These are phyloP conservation scores for Candida endomychidarum DNA, from an alignment of 805 yeast genomes.

Conservation along the genomic window DNA sequence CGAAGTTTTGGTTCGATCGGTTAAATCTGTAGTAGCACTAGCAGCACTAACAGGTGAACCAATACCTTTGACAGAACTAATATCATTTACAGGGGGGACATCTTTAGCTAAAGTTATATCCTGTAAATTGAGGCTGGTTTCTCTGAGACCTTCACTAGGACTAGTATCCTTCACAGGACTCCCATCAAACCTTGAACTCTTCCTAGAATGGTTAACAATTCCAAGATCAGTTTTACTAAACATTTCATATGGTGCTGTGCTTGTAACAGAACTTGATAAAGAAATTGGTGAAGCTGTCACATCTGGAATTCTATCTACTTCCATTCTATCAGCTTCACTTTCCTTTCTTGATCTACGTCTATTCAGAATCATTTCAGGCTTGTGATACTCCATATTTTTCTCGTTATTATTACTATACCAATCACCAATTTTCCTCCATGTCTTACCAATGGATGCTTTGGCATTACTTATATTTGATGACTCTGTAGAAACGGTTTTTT, in stretches of 20 bases:
- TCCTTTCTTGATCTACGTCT: conserved; percentile 42
- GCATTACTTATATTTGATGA: conserved; percentile 11
- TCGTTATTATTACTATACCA: conserved; percentile 48
- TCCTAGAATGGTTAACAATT: conserved; percentile 11
- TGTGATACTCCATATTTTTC: conserved; percentile 28
- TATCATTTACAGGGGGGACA: too few relatives aligned
- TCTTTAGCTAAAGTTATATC: too few relatives aligned
- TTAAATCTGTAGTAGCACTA: too few relatives aligned
- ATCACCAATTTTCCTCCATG: conserved; percentile 61
- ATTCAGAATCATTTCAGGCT: conserved; percentile 70
- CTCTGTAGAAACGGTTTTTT: conserved; percentile 8
- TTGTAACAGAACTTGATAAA: neutral
- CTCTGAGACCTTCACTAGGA: too few relatives aligned
- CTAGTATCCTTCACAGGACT: too few relatives aligned
- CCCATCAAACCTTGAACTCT: conserved; percentile 16
- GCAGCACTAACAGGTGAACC: too few relatives aligned
- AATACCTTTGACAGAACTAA: too few relatives aligned
- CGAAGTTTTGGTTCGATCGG: too few relatives aligned
- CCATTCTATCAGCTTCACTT: conserved; percentile 9
- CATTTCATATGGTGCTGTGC: conserved; percentile 14
- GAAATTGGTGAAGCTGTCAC: conserved; percentile 5
- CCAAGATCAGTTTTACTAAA: conserved; percentile 10
- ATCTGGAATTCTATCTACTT: too few relatives aligned
- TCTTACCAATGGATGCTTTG: conserved; percentile 23
- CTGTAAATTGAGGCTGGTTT: too few relatives aligned